A percentile compares a stretch with the other conserved stretches of the same genome.
phyloP scores from a whole-genome alignment of 257 asterid species.

The Solanum pinnatisectum region DNA sequence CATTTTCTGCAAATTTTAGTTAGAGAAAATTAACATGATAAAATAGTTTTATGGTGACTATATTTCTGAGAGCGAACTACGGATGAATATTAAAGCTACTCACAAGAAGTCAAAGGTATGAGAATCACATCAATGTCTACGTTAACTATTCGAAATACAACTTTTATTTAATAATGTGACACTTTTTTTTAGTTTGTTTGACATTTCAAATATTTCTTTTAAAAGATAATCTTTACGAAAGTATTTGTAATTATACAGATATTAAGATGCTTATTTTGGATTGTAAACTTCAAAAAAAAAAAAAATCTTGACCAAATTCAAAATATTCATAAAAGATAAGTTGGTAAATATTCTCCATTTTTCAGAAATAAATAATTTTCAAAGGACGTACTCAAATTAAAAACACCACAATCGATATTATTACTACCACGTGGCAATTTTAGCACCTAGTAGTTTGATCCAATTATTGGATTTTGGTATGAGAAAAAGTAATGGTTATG shows the following conservation, averaged over 20 bases:
- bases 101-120: background rate
- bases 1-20: background rate
- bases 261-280: background rate
- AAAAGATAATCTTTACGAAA: background rate
- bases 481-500: background rate
- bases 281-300: background rate
- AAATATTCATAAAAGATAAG: too few relatives aligned
- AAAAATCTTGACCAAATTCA: too few relatives aligned
- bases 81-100: background rate
- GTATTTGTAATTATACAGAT: background rate
- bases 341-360: too few relatives aligned
- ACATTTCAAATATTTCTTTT: background rate
- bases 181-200: background rate
- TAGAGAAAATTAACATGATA: background rate
- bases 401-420: background rate
- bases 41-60: background rate
- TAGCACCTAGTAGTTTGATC: background rate
- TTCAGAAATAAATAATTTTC: fast-evolving
- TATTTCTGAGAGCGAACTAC: background rate
- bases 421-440: background rate
- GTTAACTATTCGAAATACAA: background rate
- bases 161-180: background rate
- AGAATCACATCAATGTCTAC: background rate
- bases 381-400: background rate
- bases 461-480: background rate